phyloP scores from a whole-genome alignment of 768 basidiomycete species.

The Lentinus brumalis region DNA sequence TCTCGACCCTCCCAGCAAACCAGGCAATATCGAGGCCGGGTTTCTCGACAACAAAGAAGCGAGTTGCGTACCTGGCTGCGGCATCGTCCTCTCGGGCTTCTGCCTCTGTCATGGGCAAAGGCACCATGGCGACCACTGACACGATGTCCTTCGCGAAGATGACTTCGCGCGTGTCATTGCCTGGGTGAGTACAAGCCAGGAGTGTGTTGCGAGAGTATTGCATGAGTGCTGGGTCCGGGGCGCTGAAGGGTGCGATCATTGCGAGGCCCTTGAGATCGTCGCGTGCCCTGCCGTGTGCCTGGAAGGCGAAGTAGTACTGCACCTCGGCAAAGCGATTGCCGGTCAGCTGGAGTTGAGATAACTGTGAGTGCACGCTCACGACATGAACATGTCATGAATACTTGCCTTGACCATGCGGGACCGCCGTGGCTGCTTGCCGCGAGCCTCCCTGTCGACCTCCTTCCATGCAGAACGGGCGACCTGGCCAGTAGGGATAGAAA shows the following conservation, averaged over 20 bases:
- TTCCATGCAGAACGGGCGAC: conserved; percentile 21
- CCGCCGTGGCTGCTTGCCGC: conserved; percentile 4
- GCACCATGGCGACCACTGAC: conserved; percentile 16
- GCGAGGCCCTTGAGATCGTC: background rate
- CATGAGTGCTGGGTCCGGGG: background rate
- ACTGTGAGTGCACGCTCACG: background rate
- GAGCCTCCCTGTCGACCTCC: conserved; percentile 20
- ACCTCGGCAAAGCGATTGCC: background rate
- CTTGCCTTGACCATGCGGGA: background rate
- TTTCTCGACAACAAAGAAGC: conserved; percentile 8
- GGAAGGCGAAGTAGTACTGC: background rate
- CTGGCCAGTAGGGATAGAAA: conserved; percentile 23
- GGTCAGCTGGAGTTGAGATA: background rate
- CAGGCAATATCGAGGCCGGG: background rate
- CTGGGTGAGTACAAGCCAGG: background rate
- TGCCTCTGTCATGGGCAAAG: background rate
- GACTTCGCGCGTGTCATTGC: background rate
- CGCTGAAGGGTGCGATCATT: background rate
- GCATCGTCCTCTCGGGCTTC: background rate
- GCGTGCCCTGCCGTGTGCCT: too few relatives aligned
- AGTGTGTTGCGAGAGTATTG: background rate
- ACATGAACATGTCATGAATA: too few relatives aligned
- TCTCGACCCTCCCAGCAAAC: background rate
- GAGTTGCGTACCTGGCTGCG: background rate
- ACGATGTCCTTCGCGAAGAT: background rate